Evolutionary conservation across 495 filamentous ascomycete genomes (phyloP).

Genomic region (Bacidia gigantensis): DNA sequence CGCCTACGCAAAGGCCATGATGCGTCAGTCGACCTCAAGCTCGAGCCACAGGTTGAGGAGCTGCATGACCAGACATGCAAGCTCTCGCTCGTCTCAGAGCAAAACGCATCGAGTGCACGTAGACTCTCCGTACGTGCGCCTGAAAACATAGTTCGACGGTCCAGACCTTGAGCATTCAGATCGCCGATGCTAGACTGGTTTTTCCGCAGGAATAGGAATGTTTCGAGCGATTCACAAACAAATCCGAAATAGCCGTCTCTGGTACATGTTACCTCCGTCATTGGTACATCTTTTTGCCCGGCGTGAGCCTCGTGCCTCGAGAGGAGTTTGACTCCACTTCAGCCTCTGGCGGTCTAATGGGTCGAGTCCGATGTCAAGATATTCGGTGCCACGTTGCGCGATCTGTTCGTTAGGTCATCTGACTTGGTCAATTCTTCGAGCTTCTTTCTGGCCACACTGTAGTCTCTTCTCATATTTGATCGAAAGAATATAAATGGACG

Average conservation of each 20-base stretch:
- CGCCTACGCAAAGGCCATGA: not conserved
- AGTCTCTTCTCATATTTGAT: no score
- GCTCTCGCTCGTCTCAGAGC: no score
- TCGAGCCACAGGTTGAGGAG: not conserved
- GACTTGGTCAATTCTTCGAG: not conserved
- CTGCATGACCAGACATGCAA: not conserved
- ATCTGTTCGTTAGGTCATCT: not conserved
- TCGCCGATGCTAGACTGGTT: not conserved
- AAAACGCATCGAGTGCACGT: not conserved
- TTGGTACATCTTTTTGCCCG: no score
- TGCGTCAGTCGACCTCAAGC: not conserved
- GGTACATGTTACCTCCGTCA: no score
- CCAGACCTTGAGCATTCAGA: not conserved
- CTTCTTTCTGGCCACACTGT: not conserved
- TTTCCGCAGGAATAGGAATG: not conserved
- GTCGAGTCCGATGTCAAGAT: not conserved
- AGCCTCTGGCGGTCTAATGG: not conserved
- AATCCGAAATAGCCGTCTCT: not conserved
- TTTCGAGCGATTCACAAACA: not conserved
- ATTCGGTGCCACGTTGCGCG: not conserved
- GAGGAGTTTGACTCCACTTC: not conserved
- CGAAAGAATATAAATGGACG: no score
- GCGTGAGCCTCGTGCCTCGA: not conserved
- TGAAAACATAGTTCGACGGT: not conserved
- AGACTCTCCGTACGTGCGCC: not conserved